phyloP scores from a whole-genome alignment of 495 filamentous ascomycete species.

The Aspergillus mulundensis region DNA sequence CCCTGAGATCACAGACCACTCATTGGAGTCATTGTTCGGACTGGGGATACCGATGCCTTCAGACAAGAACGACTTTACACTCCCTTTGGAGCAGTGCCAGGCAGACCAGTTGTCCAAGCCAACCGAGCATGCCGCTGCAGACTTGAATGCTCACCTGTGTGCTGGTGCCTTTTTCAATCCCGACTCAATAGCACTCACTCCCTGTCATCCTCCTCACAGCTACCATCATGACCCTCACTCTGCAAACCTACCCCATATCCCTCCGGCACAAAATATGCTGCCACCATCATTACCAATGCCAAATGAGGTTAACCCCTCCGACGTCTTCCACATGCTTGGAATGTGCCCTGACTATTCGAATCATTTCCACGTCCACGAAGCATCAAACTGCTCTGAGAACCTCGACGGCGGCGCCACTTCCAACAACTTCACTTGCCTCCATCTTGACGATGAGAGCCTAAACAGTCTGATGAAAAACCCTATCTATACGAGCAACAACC shows the following conservation, averaged over 20 bases:
- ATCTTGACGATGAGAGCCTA: constrained; percentile 15
- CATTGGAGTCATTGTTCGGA: constrained; percentile 35
- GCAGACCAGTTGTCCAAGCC: constrained; percentile 22
- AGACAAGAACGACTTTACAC: constrained; percentile 28
- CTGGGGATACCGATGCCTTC: constrained; percentile 29
- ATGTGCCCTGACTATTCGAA: constrained; percentile 35
- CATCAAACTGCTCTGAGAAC: constrained; percentile 13
- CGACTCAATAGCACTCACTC: constrained; percentile 28
- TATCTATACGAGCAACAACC: constrained; percentile 23
- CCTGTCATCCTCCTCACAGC: constrained; percentile 34
- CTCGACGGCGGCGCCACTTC: constrained; percentile 15
- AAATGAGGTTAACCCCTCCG: constrained; percentile 34
- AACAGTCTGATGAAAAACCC: constrained; percentile 27
- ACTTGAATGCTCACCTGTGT: constrained; percentile 20
- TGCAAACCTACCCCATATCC: not conserved
- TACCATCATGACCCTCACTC: constrained; percentile 29
- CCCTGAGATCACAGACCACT: constrained; percentile 23
- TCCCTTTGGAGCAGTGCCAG: constrained; percentile 16
- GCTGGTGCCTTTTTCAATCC: constrained; percentile 24
- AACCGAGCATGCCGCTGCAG: constrained; percentile 15
- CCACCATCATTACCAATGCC: constrained; percentile 24
- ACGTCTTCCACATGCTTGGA: constrained; percentile 42
- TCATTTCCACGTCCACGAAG: constrained; percentile 25
- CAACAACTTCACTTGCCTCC: constrained; percentile 28
- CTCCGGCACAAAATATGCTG: constrained; percentile 18